Base-by-base conservation (phyloP, 768 basidiomycete genomes). In the Naganishia antarctica region DNA sequence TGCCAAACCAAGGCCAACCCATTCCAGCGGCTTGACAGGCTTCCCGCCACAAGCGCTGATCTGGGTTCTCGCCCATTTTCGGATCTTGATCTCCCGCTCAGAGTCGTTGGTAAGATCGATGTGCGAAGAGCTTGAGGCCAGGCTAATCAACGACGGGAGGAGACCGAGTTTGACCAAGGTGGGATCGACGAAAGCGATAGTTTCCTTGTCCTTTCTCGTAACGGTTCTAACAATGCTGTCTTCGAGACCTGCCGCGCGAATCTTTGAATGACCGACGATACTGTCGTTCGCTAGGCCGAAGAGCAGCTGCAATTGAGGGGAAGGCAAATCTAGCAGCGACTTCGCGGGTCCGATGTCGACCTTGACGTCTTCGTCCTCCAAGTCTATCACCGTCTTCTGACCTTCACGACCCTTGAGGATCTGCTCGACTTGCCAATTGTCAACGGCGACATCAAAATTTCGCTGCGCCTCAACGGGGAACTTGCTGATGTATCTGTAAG, bases 401-500 rank as follows among this genome's bases (percentile, higher is more conserved):
- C 18, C 53, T 23, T 37, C 23, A 1, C 32, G 34, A 40, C 53
- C 53, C 37, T 40, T 57, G 26, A 79, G 67, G 44, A 88, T 71
- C 44, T 81, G 80, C n/a, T 80, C 76, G 11, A 86, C 75, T 70
- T 91, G 87, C 85, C 88, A 91, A 34, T 78, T 75, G 61, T 87
- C 84, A 48, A 90, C 85, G 25, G 76, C 82, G 18, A 69, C 67
- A 71, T 85, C 87, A 74, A 93, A 92, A 37, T 75, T 76, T 21
- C 78, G 74, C 57, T 87, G 72, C 40, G 83, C 76, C 21, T 80
- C 73, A 0, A 80, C 79, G 0, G 80, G 70, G 74, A 87, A 91
- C 2, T 84, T 84, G 15, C 83, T 85, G 69, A 92, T 85, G 75
- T 87, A 92, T 61, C 90, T 92, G 32, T 64, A n/a, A n/a, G n/a